Conservation (phyloP, 345 rosid genomes). For the Eucalyptus erythrocorys region DNA sequence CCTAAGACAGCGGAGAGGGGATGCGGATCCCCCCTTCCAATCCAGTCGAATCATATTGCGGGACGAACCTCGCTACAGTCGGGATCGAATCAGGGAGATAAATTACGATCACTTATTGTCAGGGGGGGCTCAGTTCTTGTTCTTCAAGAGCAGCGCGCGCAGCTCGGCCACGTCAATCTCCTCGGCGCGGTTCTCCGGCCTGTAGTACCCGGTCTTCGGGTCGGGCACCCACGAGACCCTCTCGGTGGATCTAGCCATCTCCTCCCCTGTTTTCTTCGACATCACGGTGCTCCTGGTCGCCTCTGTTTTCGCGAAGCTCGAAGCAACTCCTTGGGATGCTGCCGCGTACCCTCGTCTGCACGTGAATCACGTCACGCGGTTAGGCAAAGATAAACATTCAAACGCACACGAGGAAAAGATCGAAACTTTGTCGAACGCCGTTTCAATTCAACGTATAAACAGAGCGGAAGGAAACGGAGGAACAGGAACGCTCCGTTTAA, state of each 20-base stretch:
- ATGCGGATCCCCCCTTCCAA: background rate
- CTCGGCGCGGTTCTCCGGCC: conserved; percentile 52
- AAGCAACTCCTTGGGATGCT: conserved; percentile 1
- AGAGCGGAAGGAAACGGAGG: background rate
- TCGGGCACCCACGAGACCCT: conserved; percentile 75
- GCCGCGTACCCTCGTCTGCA: conserved; percentile 27
- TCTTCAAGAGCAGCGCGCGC: conserved; percentile 54
- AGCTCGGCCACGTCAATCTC: conserved; percentile 68
- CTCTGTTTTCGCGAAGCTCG: conserved; percentile 10
- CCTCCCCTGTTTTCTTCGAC: conserved; percentile 40
- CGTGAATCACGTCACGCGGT: background rate
- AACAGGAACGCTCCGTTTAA: background rate
- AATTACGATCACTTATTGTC: background rate
- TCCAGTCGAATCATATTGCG: background rate
- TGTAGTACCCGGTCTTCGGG: conserved; percentile 75
- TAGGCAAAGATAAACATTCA: background rate
- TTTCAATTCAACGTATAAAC: background rate
- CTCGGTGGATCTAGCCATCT: conserved; percentile 18
- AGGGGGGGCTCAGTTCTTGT: background rate
- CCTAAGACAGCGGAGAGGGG: background rate
- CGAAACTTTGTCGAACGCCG: background rate
- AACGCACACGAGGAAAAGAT: background rate
- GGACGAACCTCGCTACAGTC: background rate
- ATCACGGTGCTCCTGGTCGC: no score
- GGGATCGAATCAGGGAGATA: background rate